Percentiles rank a stretch among this genome's conserved stretches.
These are phyloP conservation scores for Mesembryanthemum crystallinum DNA, from an alignment of 148 eudicot species.

Conservation along the genomic window DNA sequence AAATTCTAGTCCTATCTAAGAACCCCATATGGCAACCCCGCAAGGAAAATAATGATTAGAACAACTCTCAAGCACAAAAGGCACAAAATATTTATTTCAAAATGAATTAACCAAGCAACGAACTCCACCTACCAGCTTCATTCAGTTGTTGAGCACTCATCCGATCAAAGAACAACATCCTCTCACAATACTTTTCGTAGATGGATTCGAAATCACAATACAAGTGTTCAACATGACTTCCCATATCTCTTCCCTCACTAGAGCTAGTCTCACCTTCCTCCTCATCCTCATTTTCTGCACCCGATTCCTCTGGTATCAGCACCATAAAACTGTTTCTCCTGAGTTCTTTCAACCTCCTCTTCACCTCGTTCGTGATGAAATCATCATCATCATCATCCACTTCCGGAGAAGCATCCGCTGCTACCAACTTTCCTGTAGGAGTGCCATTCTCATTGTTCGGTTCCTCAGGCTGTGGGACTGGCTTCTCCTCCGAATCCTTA, in stretches of 20 bases:
- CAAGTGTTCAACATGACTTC: slow-evolving; percentile 58
- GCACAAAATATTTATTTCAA: not conserved
- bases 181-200: slow-evolving; percentile 74
- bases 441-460: slow-evolving; percentile 40
- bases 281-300: slow-evolving; percentile 51
- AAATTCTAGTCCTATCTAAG: not conserved
- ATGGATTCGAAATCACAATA: slow-evolving; percentile 84
- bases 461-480: slow-evolving; percentile 49
- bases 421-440: slow-evolving; percentile 42
- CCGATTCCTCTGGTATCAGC: slow-evolving; percentile 89
- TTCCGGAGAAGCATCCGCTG: slow-evolving; percentile 45
- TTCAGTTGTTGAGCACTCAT: slow-evolving; percentile 73
- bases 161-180: slow-evolving; percentile 83
- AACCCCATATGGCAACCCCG: not conserved
- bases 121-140: slow-evolving; percentile 56
- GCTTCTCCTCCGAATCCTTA: slow-evolving; percentile 45
- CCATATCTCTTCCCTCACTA: slow-evolving; percentile 73
- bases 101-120: slow-evolving; percentile 18
- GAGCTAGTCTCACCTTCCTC: slow-evolving; percentile 75
- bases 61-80: not conserved
- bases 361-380: slow-evolving; percentile 85
- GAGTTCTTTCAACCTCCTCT: slow-evolving; percentile 83
- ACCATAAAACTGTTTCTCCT: slow-evolving; percentile 95
- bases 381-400: slow-evolving; percentile 88
- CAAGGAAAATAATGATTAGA: not conserved